These are phyloP conservation scores for Microstroma glucosiphilum DNA, from an alignment of 1,284 basidiomycete genomes.

Conservation along the genomic window DNA sequence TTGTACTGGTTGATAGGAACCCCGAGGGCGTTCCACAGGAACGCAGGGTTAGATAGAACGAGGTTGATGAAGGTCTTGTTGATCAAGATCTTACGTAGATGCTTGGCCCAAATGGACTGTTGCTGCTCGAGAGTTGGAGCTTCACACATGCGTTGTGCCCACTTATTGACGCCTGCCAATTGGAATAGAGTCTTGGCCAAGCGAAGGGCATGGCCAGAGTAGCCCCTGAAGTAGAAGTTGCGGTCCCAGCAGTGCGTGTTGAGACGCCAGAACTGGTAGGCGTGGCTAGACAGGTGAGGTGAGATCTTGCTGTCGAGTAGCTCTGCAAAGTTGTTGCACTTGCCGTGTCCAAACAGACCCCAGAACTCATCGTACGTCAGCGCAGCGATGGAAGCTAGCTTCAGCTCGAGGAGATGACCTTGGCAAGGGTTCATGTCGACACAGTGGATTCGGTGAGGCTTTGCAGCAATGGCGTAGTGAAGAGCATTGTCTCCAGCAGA, in stretches of 20 bases:
- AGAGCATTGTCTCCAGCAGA: conserved; percentile 75
- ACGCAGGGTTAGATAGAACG: conserved; percentile 57
- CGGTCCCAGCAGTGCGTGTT: conserved; percentile 63
- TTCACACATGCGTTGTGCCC: conserved; percentile 61
- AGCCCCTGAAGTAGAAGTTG: conserved; percentile 69
- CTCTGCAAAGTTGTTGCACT: conserved; percentile 61
- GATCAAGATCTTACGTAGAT: conserved; percentile 62
- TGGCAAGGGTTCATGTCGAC: conserved; percentile 67
- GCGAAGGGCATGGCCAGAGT: conserved; percentile 61
- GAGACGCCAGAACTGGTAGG: conserved; percentile 71
- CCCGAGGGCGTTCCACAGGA: conserved; percentile 77
- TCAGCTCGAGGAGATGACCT: conserved; percentile 72
- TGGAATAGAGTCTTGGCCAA: conserved; percentile 62
- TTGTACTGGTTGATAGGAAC: conserved; percentile 70
- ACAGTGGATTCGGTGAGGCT: conserved; percentile 62
- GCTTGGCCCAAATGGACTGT: conserved; percentile 62
- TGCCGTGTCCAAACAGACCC: conserved; percentile 65
- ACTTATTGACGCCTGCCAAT: conserved; percentile 60
- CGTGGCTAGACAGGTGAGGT: conserved; percentile 67
- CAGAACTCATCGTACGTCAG: conserved; percentile 68
- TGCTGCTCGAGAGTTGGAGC: conserved; percentile 62
- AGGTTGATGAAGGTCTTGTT: conserved; percentile 61
- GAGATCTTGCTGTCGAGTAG: conserved; percentile 65
- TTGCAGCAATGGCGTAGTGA: conserved; percentile 68
- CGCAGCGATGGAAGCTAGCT: conserved; percentile 62